Conservation (phyloP, 257 asterid genomes). For the Mitragyna speciosa region DNA sequence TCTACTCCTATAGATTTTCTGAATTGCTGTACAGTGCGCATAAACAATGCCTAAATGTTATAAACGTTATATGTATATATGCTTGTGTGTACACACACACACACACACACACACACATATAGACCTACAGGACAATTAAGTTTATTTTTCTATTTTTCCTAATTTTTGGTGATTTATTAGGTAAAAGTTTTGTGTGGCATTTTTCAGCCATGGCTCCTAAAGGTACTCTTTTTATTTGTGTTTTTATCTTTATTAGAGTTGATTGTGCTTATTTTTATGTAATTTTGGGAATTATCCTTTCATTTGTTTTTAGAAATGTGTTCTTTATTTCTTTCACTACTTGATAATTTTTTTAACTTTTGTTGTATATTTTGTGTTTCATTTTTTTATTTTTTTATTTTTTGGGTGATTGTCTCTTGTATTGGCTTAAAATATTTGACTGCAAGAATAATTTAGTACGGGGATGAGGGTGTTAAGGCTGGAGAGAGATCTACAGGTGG, state of each 20-base stretch:
- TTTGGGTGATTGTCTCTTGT: neutral
- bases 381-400: too few relatives aligned
- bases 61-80: too few relatives aligned
- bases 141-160: neutral
- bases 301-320: neutral
- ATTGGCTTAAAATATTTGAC: neutral
- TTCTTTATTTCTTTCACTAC: neutral
- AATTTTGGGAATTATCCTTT: neutral
- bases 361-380: neutral
- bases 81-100: too few relatives aligned
- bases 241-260: too few relatives aligned
- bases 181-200: slow-evolving; percentile 3
- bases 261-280: neutral
- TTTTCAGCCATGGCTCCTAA: slow-evolving; percentile 32
- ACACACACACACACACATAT: too few relatives aligned
- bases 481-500: too few relatives aligned
- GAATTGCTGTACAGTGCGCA: neutral
- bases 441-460: too few relatives aligned
- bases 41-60: too few relatives aligned
- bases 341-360: too few relatives aligned
- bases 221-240: slow-evolving; percentile 7
- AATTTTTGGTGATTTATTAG: slow-evolving; percentile 9
- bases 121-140: neutral
- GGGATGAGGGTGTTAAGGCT: neutral
- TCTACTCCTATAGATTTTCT: neutral